These are phyloP conservation scores for Epichloe scottii DNA, from an alignment of 2,329 filamentous ascomycete genomes.

Conservation along the genomic window DNA sequence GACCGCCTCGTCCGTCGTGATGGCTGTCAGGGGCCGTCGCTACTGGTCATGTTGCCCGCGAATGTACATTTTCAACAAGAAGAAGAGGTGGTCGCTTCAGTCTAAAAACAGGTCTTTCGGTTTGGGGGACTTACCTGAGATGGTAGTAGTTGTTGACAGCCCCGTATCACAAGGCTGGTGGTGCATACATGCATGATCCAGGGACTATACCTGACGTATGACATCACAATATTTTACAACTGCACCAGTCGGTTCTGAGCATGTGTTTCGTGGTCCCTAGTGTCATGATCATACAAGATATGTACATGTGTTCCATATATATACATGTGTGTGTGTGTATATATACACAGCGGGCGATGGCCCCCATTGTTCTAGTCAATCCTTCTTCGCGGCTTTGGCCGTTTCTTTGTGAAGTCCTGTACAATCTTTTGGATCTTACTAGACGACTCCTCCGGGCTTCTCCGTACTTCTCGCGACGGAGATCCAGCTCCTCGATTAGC, in stretches of 20 bases:
- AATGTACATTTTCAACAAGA: not conserved
- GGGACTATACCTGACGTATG: not conserved
- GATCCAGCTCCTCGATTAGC: slow-evolving; percentile 16
- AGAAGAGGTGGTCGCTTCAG: not conserved
- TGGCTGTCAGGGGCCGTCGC: not conserved
- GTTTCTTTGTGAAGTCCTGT: slow-evolving; percentile 27
- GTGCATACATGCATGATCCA: not conserved
- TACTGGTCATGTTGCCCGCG: not conserved
- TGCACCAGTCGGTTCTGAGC: not conserved
- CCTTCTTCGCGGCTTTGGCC: slow-evolving; percentile 28
- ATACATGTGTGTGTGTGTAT: slow-evolving; percentile 24
- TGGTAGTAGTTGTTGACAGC: not conserved
- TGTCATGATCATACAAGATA: slow-evolving; percentile 24
- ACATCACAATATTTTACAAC: not conserved
- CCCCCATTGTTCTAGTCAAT: slow-evolving; percentile 24
- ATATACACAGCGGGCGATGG: slow-evolving; percentile 26
- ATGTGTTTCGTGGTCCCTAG: slow-evolving; percentile 3
- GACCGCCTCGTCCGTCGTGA: not conserved
- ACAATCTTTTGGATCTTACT: slow-evolving; percentile 36
- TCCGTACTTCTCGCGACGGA: slow-evolving; percentile 21
- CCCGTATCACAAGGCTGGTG: too few species aligned
- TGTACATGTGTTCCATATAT: slow-evolving; percentile 22
- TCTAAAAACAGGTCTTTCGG: not conserved
- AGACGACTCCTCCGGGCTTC: slow-evolving; percentile 32
- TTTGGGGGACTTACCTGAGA: not conserved